These are phyloP conservation scores for Pelargonium nanum DNA, from an alignment of 345 rosid genomes.

Conservation along the genomic window DNA sequence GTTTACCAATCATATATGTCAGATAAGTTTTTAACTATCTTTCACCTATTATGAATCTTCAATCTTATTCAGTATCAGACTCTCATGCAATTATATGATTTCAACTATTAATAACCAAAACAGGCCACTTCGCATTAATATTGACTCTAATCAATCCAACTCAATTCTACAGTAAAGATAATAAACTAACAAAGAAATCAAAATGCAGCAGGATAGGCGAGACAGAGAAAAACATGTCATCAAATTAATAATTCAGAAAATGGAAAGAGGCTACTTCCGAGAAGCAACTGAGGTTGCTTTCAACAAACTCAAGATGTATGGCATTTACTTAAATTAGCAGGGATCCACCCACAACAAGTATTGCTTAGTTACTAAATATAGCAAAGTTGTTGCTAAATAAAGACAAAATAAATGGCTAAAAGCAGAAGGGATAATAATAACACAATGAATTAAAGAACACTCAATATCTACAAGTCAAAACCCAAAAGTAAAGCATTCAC, in stretches of 20 bases:
- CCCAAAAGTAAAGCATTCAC: neutral
- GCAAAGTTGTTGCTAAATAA: neutral
- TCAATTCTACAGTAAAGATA: neutral
- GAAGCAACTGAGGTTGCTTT: neutral
- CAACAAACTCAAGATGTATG: neutral
- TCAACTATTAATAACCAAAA: neutral
- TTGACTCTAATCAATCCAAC: neutral
- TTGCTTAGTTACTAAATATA: neutral
- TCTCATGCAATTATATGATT: neutral
- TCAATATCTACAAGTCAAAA: neutral
- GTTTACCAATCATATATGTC: neutral
- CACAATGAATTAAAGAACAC: neutral
- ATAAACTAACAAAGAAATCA: neutral
- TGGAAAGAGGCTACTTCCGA: neutral
- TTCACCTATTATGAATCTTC: neutral
- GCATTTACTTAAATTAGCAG: neutral
- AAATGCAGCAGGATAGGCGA: neutral
- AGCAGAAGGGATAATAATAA: neutral
- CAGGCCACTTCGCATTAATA: neutral
- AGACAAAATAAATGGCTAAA: neutral
- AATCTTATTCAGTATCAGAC: neutral
- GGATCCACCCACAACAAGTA: neutral
- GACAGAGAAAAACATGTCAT: neutral
- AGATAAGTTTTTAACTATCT: neutral
- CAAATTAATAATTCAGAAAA: neutral